Base-by-base conservation (phyloP, 2,329 filamentous ascomycete species). In the Penicillium sp. region DNA sequence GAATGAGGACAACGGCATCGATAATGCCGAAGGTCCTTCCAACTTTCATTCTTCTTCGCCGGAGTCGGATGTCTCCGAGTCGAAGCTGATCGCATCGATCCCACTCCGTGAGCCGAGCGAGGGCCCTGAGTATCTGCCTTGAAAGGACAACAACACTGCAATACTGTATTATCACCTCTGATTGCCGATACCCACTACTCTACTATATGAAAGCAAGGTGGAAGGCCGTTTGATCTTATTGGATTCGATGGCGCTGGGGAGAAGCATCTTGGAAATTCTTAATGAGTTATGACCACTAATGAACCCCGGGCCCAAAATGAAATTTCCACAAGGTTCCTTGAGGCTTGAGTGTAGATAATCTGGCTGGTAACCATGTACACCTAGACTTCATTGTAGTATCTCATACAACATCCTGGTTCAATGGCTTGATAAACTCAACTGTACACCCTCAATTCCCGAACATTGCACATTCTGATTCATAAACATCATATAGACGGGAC, bases 1-100 rank as follows among this genome's bases (percentile, higher is more conserved):
- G 31, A 58, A 57, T 17, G 66, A 66, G 20, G 66, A 67, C 15
- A 63, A 56, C 17, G 59, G 51, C 11, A 37, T 39, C 8, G 65
- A 67, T 15, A 63, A 56, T 20, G 59, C 49, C 11, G 39, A 42
- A 8, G 58, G 54, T 31, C 54, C 50, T 17, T 49, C 55, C 22
- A 37, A 39, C 28, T 8, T 8, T 6, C 28, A 43, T 12, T 57
- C 50, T 4, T 58, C 55, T n/a, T 47, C 49, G 2, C 63, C 67
- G 22, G 63, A 60, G 34, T 49, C 25, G 47, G 57, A 57, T 50
- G 59, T 66, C 22, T 42, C 55, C 5, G 58, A 51, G 41, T 17
- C 14, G 2, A 52, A 63, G 25, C 34, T 65, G 25, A 52, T 28
- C 1, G 53, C 31, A 15, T n/a, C 57, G 4, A 57, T 63, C 42